A percentile compares a stretch with the other conserved stretches of the same genome.
These are phyloP conservation scores for Fusarium burgessii DNA, from an alignment of 2,329 filamentous ascomycete genomes.

Conservation along the genomic window DNA sequence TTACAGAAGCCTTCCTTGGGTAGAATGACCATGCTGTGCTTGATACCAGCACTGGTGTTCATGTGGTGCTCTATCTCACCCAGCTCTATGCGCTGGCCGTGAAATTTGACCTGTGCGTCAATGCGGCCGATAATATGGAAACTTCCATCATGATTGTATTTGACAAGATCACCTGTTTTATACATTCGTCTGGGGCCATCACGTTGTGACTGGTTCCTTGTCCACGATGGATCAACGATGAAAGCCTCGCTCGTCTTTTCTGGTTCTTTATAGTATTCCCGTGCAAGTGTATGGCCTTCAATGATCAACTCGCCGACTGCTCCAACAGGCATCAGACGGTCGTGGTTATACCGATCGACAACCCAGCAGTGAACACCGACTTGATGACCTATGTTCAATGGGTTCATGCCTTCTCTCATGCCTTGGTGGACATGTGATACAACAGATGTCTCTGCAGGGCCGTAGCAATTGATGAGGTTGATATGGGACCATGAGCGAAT, in stretches of 20 bases:
- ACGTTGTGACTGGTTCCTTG: not conserved
- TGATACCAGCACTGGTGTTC: slow-evolving; percentile 33
- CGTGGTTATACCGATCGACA: slow-evolving; percentile 42
- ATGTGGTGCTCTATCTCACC: slow-evolving; percentile 50
- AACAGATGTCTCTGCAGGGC: slow-evolving; percentile 41
- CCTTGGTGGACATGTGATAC: slow-evolving; percentile 33
- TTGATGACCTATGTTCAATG: slow-evolving; percentile 37
- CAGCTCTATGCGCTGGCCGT: slow-evolving; percentile 51
- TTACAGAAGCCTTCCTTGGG: slow-evolving; percentile 31
- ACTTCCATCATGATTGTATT: slow-evolving; percentile 45
- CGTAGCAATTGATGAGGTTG: slow-evolving; percentile 42
- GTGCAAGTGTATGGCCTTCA: slow-evolving; percentile 56
- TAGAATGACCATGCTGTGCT: slow-evolving; percentile 39
- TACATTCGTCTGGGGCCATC: slow-evolving; percentile 17
- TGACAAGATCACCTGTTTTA: slow-evolving; percentile 42
- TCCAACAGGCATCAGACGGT: slow-evolving; percentile 48
- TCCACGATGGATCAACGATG: slow-evolving; percentile 38
- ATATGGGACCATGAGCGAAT: slow-evolving; percentile 42
- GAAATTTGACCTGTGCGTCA: slow-evolving; percentile 51
- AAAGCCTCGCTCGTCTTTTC: slow-evolving; percentile 50
- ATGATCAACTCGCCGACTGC: slow-evolving; percentile 53
- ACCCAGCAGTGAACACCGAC: slow-evolving; percentile 45
- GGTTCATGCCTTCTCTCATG: slow-evolving; percentile 34
- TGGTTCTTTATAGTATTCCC: slow-evolving; percentile 61
- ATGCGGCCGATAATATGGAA: slow-evolving; percentile 45